A percentile compares a stretch with the other conserved stretches of the same genome.
Evolutionary conservation across 2,329 filamentous ascomycete genomes (phyloP).

Genomic region (Talaromyces sp.): DNA sequence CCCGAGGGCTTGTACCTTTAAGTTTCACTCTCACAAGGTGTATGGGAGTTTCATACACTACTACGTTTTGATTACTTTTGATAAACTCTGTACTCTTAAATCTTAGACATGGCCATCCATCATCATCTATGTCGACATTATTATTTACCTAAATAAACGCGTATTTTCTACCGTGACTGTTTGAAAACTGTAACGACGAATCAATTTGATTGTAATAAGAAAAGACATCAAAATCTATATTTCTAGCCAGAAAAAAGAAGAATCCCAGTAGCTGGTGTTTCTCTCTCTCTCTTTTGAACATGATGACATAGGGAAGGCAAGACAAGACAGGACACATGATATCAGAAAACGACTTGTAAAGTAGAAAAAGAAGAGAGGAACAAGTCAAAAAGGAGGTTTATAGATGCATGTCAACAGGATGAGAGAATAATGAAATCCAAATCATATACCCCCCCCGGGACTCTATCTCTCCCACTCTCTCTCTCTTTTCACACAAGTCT

Average conservation of each 20-base stretch:
- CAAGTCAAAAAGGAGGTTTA: background rate
- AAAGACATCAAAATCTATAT: background rate
- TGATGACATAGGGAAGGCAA: background rate
- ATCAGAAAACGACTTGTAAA: conserved; percentile 2
- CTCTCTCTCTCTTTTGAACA: background rate
- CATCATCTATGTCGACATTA: background rate
- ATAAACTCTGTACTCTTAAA: conserved; percentile 4
- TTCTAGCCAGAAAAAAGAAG: background rate
- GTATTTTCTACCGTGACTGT: background rate
- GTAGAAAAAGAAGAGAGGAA: background rate
- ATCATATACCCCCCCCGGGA: background rate
- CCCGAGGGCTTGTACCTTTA: conserved; percentile 99
- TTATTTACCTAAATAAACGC: background rate
- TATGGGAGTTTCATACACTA: background rate
- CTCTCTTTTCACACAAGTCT: background rate
- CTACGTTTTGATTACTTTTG: background rate
- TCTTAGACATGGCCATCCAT: background rate
- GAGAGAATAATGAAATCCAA: background rate
- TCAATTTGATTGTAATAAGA: background rate
- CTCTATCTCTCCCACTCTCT: background rate
- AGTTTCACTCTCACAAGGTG: conserved; percentile 9
- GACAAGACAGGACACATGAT: background rate
- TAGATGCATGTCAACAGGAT: background rate
- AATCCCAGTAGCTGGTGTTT: background rate
- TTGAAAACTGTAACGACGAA: background rate